Evolutionary conservation across 148 eudicot genomes (phyloP).

Genomic region (Camellia japonica): DNA sequence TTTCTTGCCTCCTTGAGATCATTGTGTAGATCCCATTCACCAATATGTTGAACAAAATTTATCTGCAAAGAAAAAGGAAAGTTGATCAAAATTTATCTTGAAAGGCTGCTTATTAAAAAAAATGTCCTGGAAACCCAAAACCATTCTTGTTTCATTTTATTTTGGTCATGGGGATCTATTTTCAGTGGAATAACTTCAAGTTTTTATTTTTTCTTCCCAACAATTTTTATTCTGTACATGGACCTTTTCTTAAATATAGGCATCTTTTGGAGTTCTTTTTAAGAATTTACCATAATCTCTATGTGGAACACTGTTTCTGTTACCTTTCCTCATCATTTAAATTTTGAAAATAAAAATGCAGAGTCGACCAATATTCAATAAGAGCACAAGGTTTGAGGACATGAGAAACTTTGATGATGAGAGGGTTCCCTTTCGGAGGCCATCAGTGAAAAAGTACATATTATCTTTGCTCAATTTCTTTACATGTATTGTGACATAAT

Average conservation of each 20-base stretch:
- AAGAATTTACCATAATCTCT: background rate
- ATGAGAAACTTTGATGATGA: conserved; percentile 87
- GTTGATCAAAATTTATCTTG: background rate
- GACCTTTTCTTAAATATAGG: background rate
- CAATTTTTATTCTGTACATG: background rate
- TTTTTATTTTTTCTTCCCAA: background rate
- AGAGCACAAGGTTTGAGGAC: conserved; percentile 97
- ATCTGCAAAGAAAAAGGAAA: background rate
- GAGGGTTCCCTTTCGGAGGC: conserved; percentile 59
- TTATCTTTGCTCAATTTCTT: background rate
- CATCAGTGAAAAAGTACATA: conserved; percentile 60
- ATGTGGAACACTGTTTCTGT: background rate
- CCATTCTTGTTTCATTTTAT: background rate
- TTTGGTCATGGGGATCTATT: background rate
- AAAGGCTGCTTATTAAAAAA: background rate
- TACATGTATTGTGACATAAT: background rate
- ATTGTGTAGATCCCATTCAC: background rate
- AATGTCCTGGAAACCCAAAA: background rate
- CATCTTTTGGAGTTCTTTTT: background rate
- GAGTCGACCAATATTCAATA: conserved; percentile 96
- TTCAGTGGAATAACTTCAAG: background rate
- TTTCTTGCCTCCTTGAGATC: background rate
- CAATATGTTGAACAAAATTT: background rate
- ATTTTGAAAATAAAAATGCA: conserved; percentile 31
- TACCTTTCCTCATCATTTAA: conserved; percentile 8